These are phyloP conservation scores for Aureobasidium namibiae DNA, from an alignment of 2,329 filamentous ascomycete genomes.

Conservation along the genomic window DNA sequence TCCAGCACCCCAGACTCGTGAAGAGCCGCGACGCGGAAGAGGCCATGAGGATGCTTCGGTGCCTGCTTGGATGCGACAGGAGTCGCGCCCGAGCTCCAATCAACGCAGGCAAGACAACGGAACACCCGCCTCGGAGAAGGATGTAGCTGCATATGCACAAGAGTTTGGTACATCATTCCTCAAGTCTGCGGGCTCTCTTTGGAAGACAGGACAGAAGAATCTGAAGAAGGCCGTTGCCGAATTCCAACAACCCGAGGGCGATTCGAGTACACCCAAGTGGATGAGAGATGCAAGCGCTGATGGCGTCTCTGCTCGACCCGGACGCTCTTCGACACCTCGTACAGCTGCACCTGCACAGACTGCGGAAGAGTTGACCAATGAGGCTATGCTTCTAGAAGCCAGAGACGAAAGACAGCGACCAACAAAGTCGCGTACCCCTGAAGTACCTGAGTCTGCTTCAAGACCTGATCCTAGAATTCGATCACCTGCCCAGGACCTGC, in stretches of 20 bases:
- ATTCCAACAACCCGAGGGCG: constrained; percentile 62
- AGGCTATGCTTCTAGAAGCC: constrained; percentile 70
- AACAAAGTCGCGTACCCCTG: constrained; percentile 24
- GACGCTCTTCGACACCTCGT: constrained; percentile 8
- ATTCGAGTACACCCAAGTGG: constrained; percentile 84
- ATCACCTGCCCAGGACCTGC: constrained; percentile 26
- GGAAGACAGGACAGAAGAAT: constrained; percentile 91
- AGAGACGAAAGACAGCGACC: constrained; percentile 47
- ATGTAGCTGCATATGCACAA: constrained; percentile 72
- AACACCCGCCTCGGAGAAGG: constrained; percentile 55
- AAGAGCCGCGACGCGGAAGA: constrained; percentile 2
- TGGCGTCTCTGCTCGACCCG: neutral
- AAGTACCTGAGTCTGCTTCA: neutral
- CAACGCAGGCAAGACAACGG: constrained; percentile 44
- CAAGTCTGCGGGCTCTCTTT: constrained; percentile 89
- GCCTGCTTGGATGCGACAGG: constrained; percentile 58
- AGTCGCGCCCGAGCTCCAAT: constrained; percentile 40
- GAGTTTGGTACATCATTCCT: constrained; percentile 76
- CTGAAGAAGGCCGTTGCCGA: constrained; percentile 88
- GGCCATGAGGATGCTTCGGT: constrained; percentile 25
- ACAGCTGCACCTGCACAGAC: constrained; percentile 19
- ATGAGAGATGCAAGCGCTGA: constrained; percentile 62
- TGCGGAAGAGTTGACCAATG: constrained; percentile 34
- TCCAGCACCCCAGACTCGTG: constrained; percentile 4
- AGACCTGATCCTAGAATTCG: constrained; percentile 17